phyloP scores from a whole-genome alignment of 1,139 yeast genomes.

The Saccharomyces hybrid region DNA sequence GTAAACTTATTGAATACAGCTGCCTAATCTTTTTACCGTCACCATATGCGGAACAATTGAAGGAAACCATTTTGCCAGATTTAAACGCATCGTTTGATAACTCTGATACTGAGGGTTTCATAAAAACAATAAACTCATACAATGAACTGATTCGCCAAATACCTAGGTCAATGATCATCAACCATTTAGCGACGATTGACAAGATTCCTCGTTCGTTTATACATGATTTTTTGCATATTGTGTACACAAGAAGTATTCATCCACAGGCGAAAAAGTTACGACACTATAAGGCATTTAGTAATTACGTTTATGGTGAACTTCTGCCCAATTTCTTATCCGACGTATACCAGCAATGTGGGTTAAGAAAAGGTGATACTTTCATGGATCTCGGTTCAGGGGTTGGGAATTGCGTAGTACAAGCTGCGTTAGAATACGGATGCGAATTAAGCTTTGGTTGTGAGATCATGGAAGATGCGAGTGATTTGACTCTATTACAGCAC shows the following conservation, averaged over 20 bases:
- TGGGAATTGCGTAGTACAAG: slow-evolving; percentile 85
- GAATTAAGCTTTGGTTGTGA: slow-evolving; percentile 77
- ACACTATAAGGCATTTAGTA: slow-evolving; percentile 78
- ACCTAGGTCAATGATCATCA: slow-evolving; percentile 31
- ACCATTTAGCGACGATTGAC: slow-evolving; percentile 34
- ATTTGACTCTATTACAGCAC: slow-evolving; percentile 54
- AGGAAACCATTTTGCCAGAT: slow-evolving; percentile 41
- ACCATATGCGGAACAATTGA: slow-evolving; percentile 34
- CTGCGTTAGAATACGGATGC: slow-evolving; percentile 81
- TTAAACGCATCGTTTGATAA: slow-evolving; percentile 38
- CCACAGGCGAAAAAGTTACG: slow-evolving; percentile 61
- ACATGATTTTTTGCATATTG: slow-evolving; percentile 63
- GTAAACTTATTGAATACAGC: slow-evolving; percentile 45
- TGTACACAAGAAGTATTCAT: slow-evolving; percentile 71
- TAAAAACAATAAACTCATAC: slow-evolving; percentile 35
- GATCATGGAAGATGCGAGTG: slow-evolving; percentile 75
- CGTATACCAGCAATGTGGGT: slow-evolving; percentile 55
- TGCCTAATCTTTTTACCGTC: slow-evolving; percentile 41
- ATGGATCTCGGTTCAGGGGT: slow-evolving; percentile 92
- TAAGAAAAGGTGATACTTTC: slow-evolving; percentile 49
- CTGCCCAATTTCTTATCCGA: slow-evolving; percentile 69
- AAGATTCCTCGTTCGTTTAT: slow-evolving; percentile 49
- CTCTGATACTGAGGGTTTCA: slow-evolving; percentile 31
- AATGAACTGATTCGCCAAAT: slow-evolving; percentile 34
- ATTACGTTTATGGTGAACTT: slow-evolving; percentile 85